Evolutionary conservation across 2,329 filamentous ascomycete species (phyloP).

Genomic region (Pseudogymnoascus sp.): DNA sequence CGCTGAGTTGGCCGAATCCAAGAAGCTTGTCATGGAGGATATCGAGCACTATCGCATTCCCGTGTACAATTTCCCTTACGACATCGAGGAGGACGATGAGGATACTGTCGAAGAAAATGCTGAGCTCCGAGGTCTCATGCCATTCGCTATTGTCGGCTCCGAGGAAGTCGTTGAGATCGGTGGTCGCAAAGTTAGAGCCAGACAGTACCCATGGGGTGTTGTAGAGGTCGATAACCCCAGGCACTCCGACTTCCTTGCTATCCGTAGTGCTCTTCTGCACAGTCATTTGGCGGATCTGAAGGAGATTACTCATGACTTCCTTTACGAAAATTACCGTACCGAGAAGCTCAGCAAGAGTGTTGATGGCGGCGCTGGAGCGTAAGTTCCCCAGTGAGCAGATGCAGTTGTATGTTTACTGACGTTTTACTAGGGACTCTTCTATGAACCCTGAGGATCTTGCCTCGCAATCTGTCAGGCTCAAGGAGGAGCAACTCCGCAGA

Average conservation of each 20-base stretch:
- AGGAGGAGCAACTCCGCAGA: slow-evolving; percentile 97
- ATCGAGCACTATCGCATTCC: slow-evolving; percentile 99
- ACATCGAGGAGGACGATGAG: slow-evolving; percentile 98
- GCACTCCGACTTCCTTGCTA: slow-evolving; percentile 96
- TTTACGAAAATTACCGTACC: slow-evolving; percentile 99
- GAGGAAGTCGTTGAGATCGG: slow-evolving; percentile 93
- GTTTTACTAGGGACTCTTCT: slow-evolving; percentile 57
- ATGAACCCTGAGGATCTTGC: slow-evolving; percentile 98
- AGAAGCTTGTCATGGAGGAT: slow-evolving; percentile 99
- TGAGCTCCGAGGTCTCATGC: slow-evolving; percentile 94
- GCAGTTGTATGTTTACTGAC: slow-evolving; percentile 27
- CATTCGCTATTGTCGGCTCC: slow-evolving; percentile 96
- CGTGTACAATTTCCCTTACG: slow-evolving; percentile 99
- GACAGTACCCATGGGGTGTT: slow-evolving; percentile 98
- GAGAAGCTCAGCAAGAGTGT: slow-evolving; percentile 99
- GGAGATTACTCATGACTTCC: slow-evolving; percentile 99
- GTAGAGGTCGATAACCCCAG: slow-evolving; percentile 99
- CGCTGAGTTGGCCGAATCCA: slow-evolving; percentile 92
- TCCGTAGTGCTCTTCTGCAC: slow-evolving; percentile 91
- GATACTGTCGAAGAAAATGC: slow-evolving; percentile 99
- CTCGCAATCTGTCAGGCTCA: slow-evolving; percentile 93
- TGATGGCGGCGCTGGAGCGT: slow-evolving; percentile 80
- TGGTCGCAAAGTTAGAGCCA: slow-evolving; percentile 81
- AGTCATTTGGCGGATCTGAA: slow-evolving; percentile 97
- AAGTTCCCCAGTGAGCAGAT: slow-evolving; percentile 38